Percentiles rank a stretch among this genome's conserved stretches.
Conservation (phyloP, 495 filamentous ascomycete species). For the Trichoderma gamsii region DNA sequence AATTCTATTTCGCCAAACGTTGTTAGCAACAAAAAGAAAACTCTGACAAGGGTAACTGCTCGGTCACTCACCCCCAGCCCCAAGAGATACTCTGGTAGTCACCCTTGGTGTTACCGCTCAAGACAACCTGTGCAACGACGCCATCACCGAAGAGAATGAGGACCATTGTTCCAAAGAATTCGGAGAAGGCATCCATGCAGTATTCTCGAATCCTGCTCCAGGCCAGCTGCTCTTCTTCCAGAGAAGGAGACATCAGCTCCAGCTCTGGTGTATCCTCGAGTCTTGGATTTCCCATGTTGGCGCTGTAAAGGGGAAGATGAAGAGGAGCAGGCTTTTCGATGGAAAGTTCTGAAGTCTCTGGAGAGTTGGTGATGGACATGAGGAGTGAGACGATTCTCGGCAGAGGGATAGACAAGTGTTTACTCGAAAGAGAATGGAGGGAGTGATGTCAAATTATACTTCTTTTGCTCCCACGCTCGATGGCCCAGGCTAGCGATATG, state of each 20-base stretch:
- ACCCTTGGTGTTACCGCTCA: constrained; percentile 44
- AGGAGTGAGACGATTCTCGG: not conserved
- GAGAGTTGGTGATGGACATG: not conserved
- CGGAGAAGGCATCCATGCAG: constrained; percentile 52
- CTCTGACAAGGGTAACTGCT: not conserved
- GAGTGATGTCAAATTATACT: not conserved
- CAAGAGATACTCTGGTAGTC: constrained; percentile 57
- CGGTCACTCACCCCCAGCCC: constrained; percentile 45
- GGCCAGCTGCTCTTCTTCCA: constrained; percentile 5
- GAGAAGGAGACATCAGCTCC: not conserved
- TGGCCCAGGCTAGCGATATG: not conserved
- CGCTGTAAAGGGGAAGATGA: not conserved
- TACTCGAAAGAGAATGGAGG: not conserved
- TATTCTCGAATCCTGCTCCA: constrained; percentile 44
- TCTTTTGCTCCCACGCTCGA: not conserved
- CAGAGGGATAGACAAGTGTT: not conserved
- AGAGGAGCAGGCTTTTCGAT: not conserved
- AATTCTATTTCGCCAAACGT: constrained; percentile 22
- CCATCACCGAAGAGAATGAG: constrained; percentile 60
- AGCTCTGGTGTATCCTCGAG: not conserved
- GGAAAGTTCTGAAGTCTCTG: not conserved
- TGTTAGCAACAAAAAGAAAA: not conserved
- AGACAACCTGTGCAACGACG: constrained; percentile 52
- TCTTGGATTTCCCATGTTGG: not conserved
- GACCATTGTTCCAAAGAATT: constrained; percentile 61